These are phyloP conservation scores for Teunomyces stri DNA, from an alignment of 805 yeast species.

Conservation along the genomic window DNA sequence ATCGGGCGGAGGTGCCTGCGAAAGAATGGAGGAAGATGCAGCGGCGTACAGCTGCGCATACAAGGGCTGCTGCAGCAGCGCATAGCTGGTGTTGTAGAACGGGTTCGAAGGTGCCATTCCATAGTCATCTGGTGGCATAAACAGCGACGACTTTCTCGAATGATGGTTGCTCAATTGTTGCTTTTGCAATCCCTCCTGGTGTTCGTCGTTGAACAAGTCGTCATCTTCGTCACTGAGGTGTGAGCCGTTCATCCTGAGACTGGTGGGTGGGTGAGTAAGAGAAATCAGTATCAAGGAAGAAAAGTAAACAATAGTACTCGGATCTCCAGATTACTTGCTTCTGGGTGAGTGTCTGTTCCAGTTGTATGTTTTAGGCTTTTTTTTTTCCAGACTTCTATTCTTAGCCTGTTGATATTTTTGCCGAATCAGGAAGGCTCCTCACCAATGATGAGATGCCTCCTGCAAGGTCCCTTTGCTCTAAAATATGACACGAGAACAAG, in stretches of 20 bases:
- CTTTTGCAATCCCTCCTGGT: background rate
- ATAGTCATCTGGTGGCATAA: conserved; percentile 6
- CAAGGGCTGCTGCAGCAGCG: conserved; percentile 7
- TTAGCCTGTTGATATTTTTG: conserved; percentile 7
- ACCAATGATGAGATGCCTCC: too few relatives aligned
- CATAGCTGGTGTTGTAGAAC: conserved; percentile 3
- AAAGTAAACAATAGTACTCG: background rate
- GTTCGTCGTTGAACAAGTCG: conserved; percentile 11
- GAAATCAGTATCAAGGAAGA: background rate
- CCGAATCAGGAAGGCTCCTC: conserved; percentile 6
- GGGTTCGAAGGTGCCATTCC: conserved; percentile 7
- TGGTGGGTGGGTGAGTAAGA: too few relatives aligned
- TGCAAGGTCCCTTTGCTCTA: too few relatives aligned
- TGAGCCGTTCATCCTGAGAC: background rate
- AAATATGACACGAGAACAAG: too few relatives aligned
- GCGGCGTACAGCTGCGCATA: conserved; percentile 8
- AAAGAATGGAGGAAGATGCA: conserved; percentile 6
- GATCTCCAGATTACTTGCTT: background rate
- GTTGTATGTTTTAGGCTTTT: conserved; percentile 1
- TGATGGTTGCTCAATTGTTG: conserved; percentile 4
- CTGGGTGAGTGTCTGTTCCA: background rate
- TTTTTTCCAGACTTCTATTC: background rate
- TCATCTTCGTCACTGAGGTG: conserved; percentile 8
- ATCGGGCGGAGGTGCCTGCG: background rate
- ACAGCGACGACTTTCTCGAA: conserved; percentile 8